These are phyloP conservation scores for Cladophialophora immunda DNA, from an alignment of 2,329 filamentous ascomycete species.

Conservation along the genomic window DNA sequence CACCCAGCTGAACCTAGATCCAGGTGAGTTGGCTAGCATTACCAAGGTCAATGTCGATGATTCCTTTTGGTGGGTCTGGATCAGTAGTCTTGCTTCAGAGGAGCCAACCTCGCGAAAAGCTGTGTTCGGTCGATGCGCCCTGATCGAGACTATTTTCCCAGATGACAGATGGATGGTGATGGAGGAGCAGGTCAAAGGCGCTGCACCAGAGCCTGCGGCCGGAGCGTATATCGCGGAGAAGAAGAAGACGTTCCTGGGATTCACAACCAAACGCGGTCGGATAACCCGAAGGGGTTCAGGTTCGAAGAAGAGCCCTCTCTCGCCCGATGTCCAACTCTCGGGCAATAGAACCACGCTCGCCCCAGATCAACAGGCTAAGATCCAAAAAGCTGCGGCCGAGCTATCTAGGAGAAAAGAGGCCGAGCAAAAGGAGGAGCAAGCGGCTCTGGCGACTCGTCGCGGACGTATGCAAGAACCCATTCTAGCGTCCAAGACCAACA, in stretches of 20 bases:
- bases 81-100: slow-evolving; percentile 91
- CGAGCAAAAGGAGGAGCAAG: slow-evolving; percentile 53
- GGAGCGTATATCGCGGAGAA: slow-evolving; percentile 94
- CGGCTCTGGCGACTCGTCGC: slow-evolving; percentile 65
- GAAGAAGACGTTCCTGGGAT: slow-evolving; percentile 96
- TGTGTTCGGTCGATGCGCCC: slow-evolving; percentile 90
- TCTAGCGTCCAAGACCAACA: slow-evolving; percentile 77
- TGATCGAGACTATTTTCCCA: slow-evolving; percentile 85
- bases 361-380: slow-evolving; percentile 89
- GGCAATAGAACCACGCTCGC: slow-evolving; percentile 79
- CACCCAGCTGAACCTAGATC: slow-evolving; percentile 74
- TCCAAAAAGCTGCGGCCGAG: slow-evolving; percentile 87
- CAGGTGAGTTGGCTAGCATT: slow-evolving; percentile 94
- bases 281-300: slow-evolving; percentile 75
- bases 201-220: slow-evolving; percentile 81
- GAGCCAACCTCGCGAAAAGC: slow-evolving; percentile 87
- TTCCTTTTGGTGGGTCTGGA: slow-evolving; percentile 99
- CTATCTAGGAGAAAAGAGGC: slow-evolving; percentile 76
- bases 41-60: slow-evolving; percentile 86
- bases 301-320: slow-evolving; percentile 64
- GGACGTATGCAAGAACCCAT: slow-evolving; percentile 61
- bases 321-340: slow-evolving; percentile 62
- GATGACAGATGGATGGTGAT: slow-evolving; percentile 90
- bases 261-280: slow-evolving; percentile 74
- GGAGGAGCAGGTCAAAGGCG: slow-evolving; percentile 95